Evolutionary conservation across 2,329 filamentous ascomycete genomes (phyloP), one percentile per base, ranked within the genome.

Genomic region (Rachicladosporium sp.): DNA sequence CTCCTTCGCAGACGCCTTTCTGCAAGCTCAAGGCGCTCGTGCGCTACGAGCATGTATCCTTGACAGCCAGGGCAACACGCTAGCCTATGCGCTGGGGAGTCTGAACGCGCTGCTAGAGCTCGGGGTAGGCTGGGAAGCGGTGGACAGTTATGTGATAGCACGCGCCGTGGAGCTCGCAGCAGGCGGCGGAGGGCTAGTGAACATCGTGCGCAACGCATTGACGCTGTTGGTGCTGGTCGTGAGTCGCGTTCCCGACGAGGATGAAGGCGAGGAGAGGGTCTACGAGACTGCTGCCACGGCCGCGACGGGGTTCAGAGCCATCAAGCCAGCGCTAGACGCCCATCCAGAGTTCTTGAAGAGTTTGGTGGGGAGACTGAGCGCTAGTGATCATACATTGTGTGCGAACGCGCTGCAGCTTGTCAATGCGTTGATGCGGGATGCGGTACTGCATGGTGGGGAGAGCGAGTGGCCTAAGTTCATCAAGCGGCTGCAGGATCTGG

Each of bases 401-500:
- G 89, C 87, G 47, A 96, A 95, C 64, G 85, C 91, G 1, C 71
- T 98, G 39, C 91, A 94, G 69, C 70, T 98, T 42, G 85, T 98
- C 61, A 98, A 98, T 59, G 86, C 89, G 1, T 70, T 98, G 35
- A 93, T 96, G 67, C 76, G 91, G 38, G 91, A 98, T 60, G 83
- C 87, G 4, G 78, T 96, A 37, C 82, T 82, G 21, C 79, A 75
- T 53, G 84, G 89, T 38, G 69, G 70, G 33, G 74, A 80, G 43
- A 78, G 84, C 44, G 89, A 96, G 53, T 96, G 91, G 88, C 84
- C 87, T 36, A 91, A 84, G 53, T 93, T 96, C 54, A 88, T 98
- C 61, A 94, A 94, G 66, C 74, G 80, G 47, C 63, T 98, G 49
- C 91, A 96, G 60, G 89, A 96, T 62, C 65, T 96, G 23, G 91